Base-by-base conservation (phyloP, 352 stramenopile species). In the Phytopythium litorale region DNA sequence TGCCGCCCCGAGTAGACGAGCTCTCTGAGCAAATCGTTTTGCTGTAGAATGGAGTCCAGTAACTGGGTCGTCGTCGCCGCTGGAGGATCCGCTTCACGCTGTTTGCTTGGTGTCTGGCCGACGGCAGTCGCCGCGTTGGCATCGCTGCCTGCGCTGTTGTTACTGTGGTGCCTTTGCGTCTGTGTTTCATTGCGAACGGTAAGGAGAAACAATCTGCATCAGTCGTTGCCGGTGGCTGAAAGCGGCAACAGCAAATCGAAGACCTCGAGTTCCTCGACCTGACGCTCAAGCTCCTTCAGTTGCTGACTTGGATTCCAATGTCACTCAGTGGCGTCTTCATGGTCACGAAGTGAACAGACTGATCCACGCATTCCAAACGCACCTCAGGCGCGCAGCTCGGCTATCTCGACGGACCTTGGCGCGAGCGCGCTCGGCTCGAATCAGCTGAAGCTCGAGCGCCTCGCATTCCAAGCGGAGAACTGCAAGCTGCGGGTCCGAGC, bases 261-360 rank as follows among this genome's bases (percentile, higher is more conserved):
- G 1, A 80, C 71, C 70, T 82, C 71, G 8, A 76, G 70, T 8
- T 60, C 49, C 0, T 46, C 37, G 52, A 78, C 40, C 30, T 76
- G 72, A 8, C 53, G 32, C 56, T 82, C 71, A 32, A 82, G 70
- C 9, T 60, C 62, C 21, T 71, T 59, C 15, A 79, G 23, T 43
- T 80, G 69, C 37, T 57, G 50, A 45, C 74, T 51, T 80, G 48
- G 33, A 58, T 50, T 35, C 28, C 13, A 54, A 11, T 32, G 3
- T 7, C 28, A 32, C 3, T 30, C 43, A 28, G 11, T 5, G 42
- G 15, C 42, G 9, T 19, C 42, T 28, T 19, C 25, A 28, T 16
- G 42, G 23, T 8, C 42, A 49, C 19, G 19, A 28, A 28, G 19
- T 7, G 19, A 15, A 11, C 12, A 13, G 19, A 15, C 19, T 49